A percentile compares a stretch with the other conserved stretches of the same genome.
Evolutionary conservation across 1,139 yeast genomes (phyloP).

Genomic region (Taphrina communis): DNA sequence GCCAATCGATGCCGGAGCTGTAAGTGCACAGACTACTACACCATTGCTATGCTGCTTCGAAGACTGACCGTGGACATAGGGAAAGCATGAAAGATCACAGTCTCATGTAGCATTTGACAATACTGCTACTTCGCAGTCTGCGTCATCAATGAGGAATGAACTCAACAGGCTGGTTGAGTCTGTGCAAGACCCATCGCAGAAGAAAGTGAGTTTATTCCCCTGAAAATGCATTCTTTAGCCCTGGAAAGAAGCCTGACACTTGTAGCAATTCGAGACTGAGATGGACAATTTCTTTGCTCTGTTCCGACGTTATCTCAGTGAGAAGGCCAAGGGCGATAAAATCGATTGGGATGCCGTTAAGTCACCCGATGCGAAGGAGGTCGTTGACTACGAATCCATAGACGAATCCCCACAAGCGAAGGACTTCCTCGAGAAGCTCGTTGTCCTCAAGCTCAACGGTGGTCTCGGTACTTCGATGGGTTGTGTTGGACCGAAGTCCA

Average conservation of each 20-base stretch:
- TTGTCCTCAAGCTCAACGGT: constrained; percentile 94
- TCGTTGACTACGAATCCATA: constrained; percentile 72
- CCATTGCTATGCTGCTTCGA: too few relatives aligned
- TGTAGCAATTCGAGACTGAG: constrained; percentile 74
- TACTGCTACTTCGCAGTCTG: constrained; percentile 94
- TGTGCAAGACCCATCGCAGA: constrained; percentile 62
- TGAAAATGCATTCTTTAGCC: background rate
- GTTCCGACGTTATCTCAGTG: constrained; percentile 88
- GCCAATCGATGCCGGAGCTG: constrained; percentile 10
- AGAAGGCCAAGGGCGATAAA: constrained; percentile 74
- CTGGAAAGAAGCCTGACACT: background rate
- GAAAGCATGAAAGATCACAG: constrained; percentile 41
- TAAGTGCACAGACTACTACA: background rate
- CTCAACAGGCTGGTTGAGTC: constrained; percentile 87
- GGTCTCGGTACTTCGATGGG: constrained; percentile 99
- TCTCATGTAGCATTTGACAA: constrained; percentile 75
- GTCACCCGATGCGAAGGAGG: constrained; percentile 87
- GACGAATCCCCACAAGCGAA: constrained; percentile 48
- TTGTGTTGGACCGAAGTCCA: constrained; percentile 98
- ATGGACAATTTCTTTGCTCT: constrained; percentile 94
- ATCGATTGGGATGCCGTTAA: constrained; percentile 91
- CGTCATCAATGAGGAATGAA: constrained; percentile 97
- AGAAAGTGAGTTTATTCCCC: constrained; percentile 49
- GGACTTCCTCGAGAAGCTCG: constrained; percentile 76
- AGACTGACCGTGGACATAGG: background rate